Evolutionary conservation across 805 yeast genomes (phyloP), one percentile per base, ranked within the genome.

Genomic region (Starmerella floris): DNA sequence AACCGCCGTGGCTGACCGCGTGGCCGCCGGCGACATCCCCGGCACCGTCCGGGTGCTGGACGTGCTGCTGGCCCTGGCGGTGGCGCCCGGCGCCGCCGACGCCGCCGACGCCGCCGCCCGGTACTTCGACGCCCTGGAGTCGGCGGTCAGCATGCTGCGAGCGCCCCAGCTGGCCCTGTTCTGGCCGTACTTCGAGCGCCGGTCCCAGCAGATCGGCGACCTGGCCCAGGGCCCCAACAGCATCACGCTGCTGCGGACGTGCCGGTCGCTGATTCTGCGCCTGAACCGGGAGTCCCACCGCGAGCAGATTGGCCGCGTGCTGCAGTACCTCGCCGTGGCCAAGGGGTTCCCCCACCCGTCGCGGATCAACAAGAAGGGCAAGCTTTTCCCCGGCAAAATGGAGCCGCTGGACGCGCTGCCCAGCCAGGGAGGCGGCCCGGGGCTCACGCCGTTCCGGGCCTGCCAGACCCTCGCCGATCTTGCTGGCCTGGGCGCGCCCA

Each of bases 321-420:
- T 47, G 13, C 27, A 37, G 23, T 23, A 43, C 6, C 41, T 43
- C 15, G 51, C 51, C 5, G 34, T 38, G 9, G 15, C 23, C 10
- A 47, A 47, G 27, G 52, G 52, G 2, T 39, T 46, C 15, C 44
- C 41, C 4, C 52, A 49, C 20, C 34, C 51, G n/a, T 41, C 48
- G 10, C 38, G 52, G 4, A 22, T 49, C 23, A 49, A 49, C 35
- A 47, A 46, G 25, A 26, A 39, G 16, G 49, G 51, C 16, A 43
- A 43, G 36, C 36, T 28, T 23, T 26, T 8, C 8, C 17, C 32
- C 17, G 15, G 15, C 32, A 30, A 30, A 11, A 6, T n/a, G n/a
- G 32, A 10, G 15, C 17, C 15, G 6, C 17, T 30, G 15, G 32
- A 30, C 6, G 17, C 8, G 6, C n/a, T 30, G 17, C 15, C 32